Conservation (phyloP, 306 rosid species). For the Mimosa bimucronata region DNA sequence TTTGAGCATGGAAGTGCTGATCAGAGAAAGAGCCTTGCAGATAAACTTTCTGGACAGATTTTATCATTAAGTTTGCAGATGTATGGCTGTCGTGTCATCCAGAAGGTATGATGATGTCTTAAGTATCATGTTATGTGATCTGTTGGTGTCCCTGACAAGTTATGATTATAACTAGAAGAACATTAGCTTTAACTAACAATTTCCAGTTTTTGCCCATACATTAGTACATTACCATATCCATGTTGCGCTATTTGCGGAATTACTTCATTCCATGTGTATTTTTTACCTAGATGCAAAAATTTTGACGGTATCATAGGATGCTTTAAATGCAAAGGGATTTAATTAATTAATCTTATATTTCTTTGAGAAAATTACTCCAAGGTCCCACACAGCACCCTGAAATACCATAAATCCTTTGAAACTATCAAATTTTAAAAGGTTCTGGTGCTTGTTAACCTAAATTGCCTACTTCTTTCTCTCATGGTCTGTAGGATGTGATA, state of each 20-base stretch:
- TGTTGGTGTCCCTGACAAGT: background rate
- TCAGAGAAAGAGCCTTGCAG: constrained; percentile 65
- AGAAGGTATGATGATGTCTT: constrained; percentile 56
- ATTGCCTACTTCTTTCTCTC: background rate
- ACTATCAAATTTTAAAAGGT: too few species aligned
- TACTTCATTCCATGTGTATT: background rate
- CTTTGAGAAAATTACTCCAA: background rate
- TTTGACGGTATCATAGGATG: background rate
- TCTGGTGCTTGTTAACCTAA: too few species aligned
- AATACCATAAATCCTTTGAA: background rate
- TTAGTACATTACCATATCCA: background rate
- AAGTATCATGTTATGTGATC: background rate
- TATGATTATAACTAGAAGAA: background rate
- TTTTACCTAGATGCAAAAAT: background rate
- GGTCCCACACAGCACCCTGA: background rate
- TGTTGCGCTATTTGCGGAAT: background rate
- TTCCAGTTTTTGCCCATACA: background rate
- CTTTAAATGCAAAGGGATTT: background rate
- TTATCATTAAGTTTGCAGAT: constrained; percentile 71
- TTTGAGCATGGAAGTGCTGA: constrained; percentile 64
- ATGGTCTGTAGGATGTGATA: background rate
- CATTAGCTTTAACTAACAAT: background rate
- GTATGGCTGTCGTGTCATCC: constrained; percentile 84
- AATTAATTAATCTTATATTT: background rate
- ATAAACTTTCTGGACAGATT: constrained; percentile 58